phyloP scores from a whole-genome alignment of 345 rosid genomes.

The Salix arbutifolia region DNA sequence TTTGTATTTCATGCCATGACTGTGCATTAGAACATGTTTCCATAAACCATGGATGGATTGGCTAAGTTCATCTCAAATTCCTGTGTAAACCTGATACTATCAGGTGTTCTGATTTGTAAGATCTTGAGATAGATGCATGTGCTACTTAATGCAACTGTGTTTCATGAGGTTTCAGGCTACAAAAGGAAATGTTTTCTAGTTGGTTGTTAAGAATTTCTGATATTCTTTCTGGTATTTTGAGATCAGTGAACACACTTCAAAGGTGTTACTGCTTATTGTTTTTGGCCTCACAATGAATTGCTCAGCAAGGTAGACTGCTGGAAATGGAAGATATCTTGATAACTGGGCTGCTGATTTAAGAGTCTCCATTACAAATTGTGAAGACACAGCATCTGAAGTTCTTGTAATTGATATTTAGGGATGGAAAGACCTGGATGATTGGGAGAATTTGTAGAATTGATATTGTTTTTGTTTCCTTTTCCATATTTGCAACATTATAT shows the following conservation, averaged over 20 bases:
- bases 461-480: not conserved
- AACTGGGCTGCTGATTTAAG: conserved; percentile 2
- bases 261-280: conserved; percentile 40
- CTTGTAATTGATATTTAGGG: conserved; percentile 4
- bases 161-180: conserved; percentile 7
- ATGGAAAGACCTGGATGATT: not conserved
- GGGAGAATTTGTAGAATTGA: conserved; percentile 10
- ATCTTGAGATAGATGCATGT: not conserved
- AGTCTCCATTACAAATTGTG: not conserved
- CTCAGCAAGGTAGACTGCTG: conserved; percentile 16
- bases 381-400: conserved; percentile 5
- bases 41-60: not conserved
- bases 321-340: conserved; percentile 23
- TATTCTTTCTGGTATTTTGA: conserved; percentile 12
- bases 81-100: not conserved
- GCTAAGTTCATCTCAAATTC: not conserved
- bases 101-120: not conserved
- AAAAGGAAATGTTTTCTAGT: not conserved
- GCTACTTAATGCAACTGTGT: conserved; percentile 3
- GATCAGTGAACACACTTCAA: conserved; percentile 33
- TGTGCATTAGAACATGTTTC: not conserved
- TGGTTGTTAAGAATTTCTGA: conserved; percentile 36
- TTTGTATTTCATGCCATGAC: not conserved
- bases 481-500: not conserved
- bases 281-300: conserved; percentile 39